Evolutionary conservation across 2,329 filamentous ascomycete genomes (phyloP).

Genomic region (Aspergillus luchuensis): DNA sequence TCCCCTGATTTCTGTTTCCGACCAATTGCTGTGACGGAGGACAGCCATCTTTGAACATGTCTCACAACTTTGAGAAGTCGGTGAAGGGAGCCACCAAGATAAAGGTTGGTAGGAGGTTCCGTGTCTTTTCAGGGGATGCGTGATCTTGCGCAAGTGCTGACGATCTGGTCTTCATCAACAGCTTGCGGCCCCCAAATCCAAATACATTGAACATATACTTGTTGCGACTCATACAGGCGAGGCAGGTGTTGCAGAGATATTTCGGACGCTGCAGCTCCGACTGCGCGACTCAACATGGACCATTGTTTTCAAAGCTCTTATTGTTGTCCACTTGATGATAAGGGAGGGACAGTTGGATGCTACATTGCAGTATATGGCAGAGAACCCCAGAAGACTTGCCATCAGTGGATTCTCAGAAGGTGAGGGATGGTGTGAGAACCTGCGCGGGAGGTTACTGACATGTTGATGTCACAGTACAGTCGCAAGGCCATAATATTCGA

Average conservation of each 20-base stretch:
- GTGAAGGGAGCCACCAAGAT: conserved; percentile 99
- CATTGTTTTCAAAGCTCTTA: conserved; percentile 97
- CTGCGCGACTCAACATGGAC: conserved; percentile 98
- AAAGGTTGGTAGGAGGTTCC: conserved; percentile 63
- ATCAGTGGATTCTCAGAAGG: conserved; percentile 92
- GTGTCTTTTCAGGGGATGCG: neutral
- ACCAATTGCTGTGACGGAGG: conserved; percentile 13
- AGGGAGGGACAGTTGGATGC: conserved; percentile 89
- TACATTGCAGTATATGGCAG: conserved; percentile 80
- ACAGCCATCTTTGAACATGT: conserved; percentile 30
- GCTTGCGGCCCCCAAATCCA: conserved; percentile 95
- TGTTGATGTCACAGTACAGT: conserved; percentile 66
- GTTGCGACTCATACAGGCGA: conserved; percentile 93
- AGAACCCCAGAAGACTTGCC: conserved; percentile 78
- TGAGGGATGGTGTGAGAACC: conserved; percentile 51
- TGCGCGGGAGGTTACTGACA: conserved; percentile 39
- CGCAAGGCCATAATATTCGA: conserved; percentile 90
- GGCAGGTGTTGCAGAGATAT: conserved; percentile 92
- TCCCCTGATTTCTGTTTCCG: conserved; percentile 17
- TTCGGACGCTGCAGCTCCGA: conserved; percentile 84
- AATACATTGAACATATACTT: conserved; percentile 98
- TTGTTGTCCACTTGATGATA: conserved; percentile 96
- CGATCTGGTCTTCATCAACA: conserved; percentile 42
- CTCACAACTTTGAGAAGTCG: conserved; percentile 88
- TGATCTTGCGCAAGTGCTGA: conserved; percentile 16